Evolutionary conservation across 257 asterid genomes (phyloP).

Genomic region (Leonotis leonurus): DNA sequence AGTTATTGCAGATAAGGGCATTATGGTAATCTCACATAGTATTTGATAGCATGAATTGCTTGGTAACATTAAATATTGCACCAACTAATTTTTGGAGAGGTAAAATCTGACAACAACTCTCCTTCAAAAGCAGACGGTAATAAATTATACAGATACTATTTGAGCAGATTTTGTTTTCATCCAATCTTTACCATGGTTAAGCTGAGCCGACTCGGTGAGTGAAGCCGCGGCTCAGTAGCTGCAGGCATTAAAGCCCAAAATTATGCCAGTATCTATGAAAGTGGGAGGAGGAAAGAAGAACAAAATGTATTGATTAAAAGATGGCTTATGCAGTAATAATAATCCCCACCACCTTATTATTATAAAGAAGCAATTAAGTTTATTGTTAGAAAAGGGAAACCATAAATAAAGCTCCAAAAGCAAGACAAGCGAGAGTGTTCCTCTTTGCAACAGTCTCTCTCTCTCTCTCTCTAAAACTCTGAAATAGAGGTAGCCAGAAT

Average conservation of each 20-base stretch:
- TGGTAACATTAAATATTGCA: no score
- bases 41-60: no score
- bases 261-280: slow-evolving; percentile 22
- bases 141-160: slow-evolving; percentile 30
- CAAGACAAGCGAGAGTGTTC: slow-evolving; percentile 24
- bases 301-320: no score
- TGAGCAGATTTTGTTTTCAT: slow-evolving; percentile 13
- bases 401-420: slow-evolving; percentile 35
- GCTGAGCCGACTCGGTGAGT: neutral
- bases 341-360: slow-evolving; percentile 16
- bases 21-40: no score
- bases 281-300: no score
- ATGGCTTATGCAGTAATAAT: slow-evolving; percentile 25
- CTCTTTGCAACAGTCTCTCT: slow-evolving; percentile 16
- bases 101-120: no score
- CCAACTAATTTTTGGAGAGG: slow-evolving; percentile 24
- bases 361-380: no score
- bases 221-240: slow-evolving; percentile 4
- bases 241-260: slow-evolving; percentile 22
- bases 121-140: slow-evolving; percentile 30
- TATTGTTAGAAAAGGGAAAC: no score
- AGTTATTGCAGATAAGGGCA: no score
- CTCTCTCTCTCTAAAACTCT: slow-evolving; percentile 42
- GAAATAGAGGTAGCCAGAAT: slow-evolving; percentile 47
- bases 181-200: slow-evolving; percentile 19